Percentiles rank a stretch among this genome's conserved stretches.
phyloP scores from a whole-genome alignment of 176 grass and related monocot genomes.

The Carex littledalei region DNA sequence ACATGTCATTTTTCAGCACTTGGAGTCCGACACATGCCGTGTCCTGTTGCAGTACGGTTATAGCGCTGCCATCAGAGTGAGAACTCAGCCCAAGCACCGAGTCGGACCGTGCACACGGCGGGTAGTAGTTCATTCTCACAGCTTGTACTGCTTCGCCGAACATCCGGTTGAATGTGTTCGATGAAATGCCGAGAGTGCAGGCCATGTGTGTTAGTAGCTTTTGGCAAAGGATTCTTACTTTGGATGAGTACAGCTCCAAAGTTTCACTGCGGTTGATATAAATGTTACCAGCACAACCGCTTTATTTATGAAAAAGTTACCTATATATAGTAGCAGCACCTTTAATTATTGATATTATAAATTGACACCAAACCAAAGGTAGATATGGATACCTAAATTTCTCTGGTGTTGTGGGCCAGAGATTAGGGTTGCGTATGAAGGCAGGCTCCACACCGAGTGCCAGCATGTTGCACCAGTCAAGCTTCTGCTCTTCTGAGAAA shows the following conservation, averaged over 20 bases:
- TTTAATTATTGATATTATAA: neutral
- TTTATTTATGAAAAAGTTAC: neutral
- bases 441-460: slow-evolving; percentile 64
- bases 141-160: slow-evolving; percentile 87
- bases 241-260: slow-evolving; percentile 47
- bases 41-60: slow-evolving; percentile 98
- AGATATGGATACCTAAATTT: slow-evolving; percentile 9
- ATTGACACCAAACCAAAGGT: neutral
- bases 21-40: slow-evolving; percentile 45
- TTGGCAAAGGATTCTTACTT: slow-evolving; percentile 49
- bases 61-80: slow-evolving; percentile 81
- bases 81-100: slow-evolving; percentile 67
- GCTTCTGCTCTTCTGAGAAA: slow-evolving; percentile 92
- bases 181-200: slow-evolving; percentile 38
- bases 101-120: slow-evolving; percentile 60
- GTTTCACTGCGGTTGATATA: slow-evolving; percentile 25
- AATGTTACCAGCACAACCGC: neutral
- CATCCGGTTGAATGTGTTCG: slow-evolving; percentile 42
- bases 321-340: neutral
- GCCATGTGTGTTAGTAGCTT: slow-evolving; percentile 40
- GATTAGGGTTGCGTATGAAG: slow-evolving; percentile 46
- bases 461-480: slow-evolving; percentile 95
- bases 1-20: slow-evolving; percentile 40
- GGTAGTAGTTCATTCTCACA: slow-evolving; percentile 85
- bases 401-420: slow-evolving; percentile 65